Base-by-base conservation (phyloP, 805 yeast genomes). In the Starmerella ratchasimensis region DNA sequence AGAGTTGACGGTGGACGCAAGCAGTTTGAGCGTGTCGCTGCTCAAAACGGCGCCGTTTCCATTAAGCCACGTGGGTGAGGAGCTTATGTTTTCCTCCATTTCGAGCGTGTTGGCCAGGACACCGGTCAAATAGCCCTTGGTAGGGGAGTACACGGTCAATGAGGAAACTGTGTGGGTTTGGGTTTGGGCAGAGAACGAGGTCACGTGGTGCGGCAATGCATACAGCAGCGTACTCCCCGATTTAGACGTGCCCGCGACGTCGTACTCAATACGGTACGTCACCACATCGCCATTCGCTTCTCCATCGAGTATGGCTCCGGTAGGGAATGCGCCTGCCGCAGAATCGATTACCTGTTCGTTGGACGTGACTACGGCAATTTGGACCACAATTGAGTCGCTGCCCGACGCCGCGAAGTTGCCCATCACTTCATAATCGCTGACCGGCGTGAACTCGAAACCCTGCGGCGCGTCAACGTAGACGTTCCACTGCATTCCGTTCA, bases 301-400 rank as follows among this genome's bases (percentile, higher is more conserved):
- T 37, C 79, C 81, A 16, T 51, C 47, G 16, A 76, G 50, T 3
- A 51, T 40, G 15, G 74, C 75, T 24, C 63, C 64, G 2, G 67
- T 65, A 3, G 69, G 72, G 51, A 76, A 80, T 46, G 65, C 60
- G 28, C 93, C 93, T 28, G 90, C 86, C 16, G 79, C 72, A 30
- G 60, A 47, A 54, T 77, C 86, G 51, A 75, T 74, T 4, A 34
- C 13, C 4, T 15, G 38, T 34, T 44, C 48, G 44, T 37, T 34
- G 6, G 60, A 54, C 18, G 67, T 71, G 8, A 72, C 61, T 31
- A 62, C 61, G 2, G 75, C 77, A 8, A 68, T 56, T 57, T 76
- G 80, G 14, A 73, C 53, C 28, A 6, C 64, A 59, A 45, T 59
- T 56, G 45, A 64, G 46, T 25, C 62, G 43, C 28, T 45, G 4